These are phyloP conservation scores for Ophiorrhiza pumila DNA, from an alignment of 257 asterid genomes.

Conservation along the genomic window DNA sequence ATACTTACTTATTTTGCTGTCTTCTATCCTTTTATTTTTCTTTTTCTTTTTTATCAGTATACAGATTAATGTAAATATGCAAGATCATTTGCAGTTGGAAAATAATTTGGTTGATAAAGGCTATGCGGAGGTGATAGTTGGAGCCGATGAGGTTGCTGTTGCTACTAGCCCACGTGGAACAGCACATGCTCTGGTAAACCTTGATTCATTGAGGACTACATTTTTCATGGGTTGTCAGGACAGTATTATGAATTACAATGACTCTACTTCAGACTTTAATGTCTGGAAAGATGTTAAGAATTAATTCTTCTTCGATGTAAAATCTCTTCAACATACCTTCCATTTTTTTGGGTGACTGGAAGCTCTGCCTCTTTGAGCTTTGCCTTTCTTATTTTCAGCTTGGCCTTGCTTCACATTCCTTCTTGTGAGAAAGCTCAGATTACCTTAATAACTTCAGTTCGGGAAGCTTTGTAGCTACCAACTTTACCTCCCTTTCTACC, in stretches of 20 bases:
- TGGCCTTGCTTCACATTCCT: neutral
- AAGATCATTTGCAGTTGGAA: constrained; percentile 59
- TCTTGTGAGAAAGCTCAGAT: neutral
- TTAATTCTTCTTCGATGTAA: neutral
- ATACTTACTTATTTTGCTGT: neutral
- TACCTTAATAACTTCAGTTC: neutral
- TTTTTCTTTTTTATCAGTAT: neutral
- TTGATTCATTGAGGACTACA: constrained; percentile 47
- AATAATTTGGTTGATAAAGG: constrained; percentile 44
- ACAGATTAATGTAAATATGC: neutral
- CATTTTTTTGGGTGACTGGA: neutral
- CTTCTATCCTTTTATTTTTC: neutral
- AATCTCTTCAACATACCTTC: neutral
- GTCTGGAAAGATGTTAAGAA: constrained; percentile 75
- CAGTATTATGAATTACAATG: constrained; percentile 39
- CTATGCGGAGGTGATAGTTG: constrained; percentile 61
- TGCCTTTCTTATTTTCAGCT: neutral
- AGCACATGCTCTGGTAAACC: constrained; percentile 81
- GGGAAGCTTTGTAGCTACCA: neutral
- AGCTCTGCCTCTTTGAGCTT: neutral
- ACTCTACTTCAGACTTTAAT: constrained; percentile 59
- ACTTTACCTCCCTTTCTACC: neutral
- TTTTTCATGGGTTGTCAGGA: constrained; percentile 91
- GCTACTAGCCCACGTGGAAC: constrained; percentile 69
- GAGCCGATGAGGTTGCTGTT: constrained; percentile 77